Conservation (phyloP, 2,329 filamentous ascomycete genomes). For the Phoma sp. region DNA sequence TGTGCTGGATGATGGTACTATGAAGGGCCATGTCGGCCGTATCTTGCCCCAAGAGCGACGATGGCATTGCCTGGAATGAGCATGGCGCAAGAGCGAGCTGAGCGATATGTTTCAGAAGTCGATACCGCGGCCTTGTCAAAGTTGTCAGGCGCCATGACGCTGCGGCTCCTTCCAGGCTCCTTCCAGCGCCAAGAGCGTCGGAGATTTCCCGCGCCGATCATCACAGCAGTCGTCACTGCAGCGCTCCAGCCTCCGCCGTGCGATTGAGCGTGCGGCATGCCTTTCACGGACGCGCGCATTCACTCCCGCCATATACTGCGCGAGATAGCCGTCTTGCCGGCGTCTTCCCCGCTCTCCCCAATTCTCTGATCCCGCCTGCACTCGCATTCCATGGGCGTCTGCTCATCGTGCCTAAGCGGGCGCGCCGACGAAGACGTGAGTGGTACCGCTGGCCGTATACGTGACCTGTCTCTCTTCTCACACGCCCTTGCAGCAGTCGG, state of each 20-base stretch:
- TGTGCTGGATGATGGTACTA: too few species aligned
- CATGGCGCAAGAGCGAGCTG: slow-evolving; percentile 1
- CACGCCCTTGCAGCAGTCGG: slow-evolving; percentile 51
- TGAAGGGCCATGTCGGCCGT: too few species aligned
- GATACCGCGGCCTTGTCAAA: slow-evolving; percentile 6
- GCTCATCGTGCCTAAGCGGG: slow-evolving; percentile 57
- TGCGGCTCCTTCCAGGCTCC: slow-evolving; percentile 15
- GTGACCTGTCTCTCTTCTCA: slow-evolving; percentile 28
- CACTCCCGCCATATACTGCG: slow-evolving; percentile 8
- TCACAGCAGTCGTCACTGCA: slow-evolving; percentile 11
- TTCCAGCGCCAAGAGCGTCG: slow-evolving; percentile 19
- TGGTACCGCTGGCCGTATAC: slow-evolving; percentile 16
- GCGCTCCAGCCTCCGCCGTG: slow-evolving; percentile 22
- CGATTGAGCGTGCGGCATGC: slow-evolving; percentile 24
- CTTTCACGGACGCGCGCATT: slow-evolving; percentile 14
- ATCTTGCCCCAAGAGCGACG: too few species aligned
- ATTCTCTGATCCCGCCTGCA: slow-evolving; percentile 8
- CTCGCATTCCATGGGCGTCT: slow-evolving; percentile 56
- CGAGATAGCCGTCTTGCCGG: slow-evolving; percentile 8
- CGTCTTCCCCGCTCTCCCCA: slow-evolving; percentile 6
- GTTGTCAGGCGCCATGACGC: slow-evolving; percentile 15
- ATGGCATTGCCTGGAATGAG: slow-evolving; percentile 12
- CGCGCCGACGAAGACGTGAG: slow-evolving; percentile 55
- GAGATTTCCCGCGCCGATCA: slow-evolving; percentile 26
- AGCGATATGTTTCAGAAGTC: slow-evolving; percentile 16